These are phyloP conservation scores for Cercospora canescens DNA, from an alignment of 2,329 filamentous ascomycete species.

Conservation along the genomic window DNA sequence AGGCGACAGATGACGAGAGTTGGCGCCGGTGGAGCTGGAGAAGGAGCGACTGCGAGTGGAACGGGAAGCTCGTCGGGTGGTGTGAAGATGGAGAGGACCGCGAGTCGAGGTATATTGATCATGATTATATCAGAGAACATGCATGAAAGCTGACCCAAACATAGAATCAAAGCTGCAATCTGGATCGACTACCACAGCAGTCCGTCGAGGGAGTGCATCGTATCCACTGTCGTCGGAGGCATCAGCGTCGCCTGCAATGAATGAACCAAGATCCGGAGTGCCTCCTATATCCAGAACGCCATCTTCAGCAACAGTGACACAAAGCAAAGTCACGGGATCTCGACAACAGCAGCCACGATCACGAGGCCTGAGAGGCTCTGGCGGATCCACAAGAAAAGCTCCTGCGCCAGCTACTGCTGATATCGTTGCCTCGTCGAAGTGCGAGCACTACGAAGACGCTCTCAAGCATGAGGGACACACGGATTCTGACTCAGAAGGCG, in stretches of 20 bases:
- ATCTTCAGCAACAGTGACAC: constrained; percentile 51
- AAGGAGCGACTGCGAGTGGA: constrained; percentile 46
- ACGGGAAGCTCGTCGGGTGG: constrained; percentile 36
- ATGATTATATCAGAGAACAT: background rate
- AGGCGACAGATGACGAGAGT: constrained; percentile 80
- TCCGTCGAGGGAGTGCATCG: constrained; percentile 15
- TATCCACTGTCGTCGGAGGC: constrained; percentile 1
- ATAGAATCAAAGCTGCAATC: constrained; percentile 21
- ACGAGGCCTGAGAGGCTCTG: constrained; percentile 39
- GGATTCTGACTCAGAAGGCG: constrained; percentile 36
- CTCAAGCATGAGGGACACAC: constrained; percentile 32
- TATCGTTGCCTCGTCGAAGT: constrained; percentile 16
- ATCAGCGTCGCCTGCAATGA: constrained; percentile 5
- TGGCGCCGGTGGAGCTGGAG: constrained; percentile 15
- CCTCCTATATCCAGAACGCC: constrained; percentile 45
- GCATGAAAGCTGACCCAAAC: background rate
- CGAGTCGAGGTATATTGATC: constrained; percentile 44
- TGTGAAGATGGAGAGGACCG: constrained; percentile 53
- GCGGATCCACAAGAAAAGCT: constrained; percentile 30
- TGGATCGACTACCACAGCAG: constrained; percentile 7
- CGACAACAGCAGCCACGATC: constrained; percentile 23
- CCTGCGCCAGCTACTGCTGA: constrained; percentile 16
- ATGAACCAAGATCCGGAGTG: background rate
- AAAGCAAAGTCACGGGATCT: constrained; percentile 32
- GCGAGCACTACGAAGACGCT: constrained; percentile 31